These are phyloP conservation scores for Laetiporus sulphureus DNA, from an alignment of 1,284 basidiomycete genomes.

Conservation along the genomic window DNA sequence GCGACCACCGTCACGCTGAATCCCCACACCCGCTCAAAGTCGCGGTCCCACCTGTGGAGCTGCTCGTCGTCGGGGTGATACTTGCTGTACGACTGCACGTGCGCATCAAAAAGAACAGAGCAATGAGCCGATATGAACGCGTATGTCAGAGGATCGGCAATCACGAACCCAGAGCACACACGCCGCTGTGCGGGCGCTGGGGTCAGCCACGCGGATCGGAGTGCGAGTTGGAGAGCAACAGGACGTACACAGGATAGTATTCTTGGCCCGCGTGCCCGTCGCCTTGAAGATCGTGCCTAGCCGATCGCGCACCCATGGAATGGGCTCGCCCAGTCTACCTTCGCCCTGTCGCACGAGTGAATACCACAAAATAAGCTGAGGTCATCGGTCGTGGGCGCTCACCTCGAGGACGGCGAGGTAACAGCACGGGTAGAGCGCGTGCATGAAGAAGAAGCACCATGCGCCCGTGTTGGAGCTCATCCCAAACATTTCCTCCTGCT, in stretches of 20 bases:
- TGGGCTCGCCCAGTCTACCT: constrained; percentile 24
- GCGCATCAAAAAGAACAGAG: constrained; percentile 1
- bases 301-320: constrained; percentile 48
- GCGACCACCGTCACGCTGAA: constrained; percentile 25
- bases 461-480: constrained; percentile 68
- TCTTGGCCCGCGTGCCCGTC: constrained; percentile 58
- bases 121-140: too few relatives aligned
- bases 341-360: constrained; percentile 18
- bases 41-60: constrained; percentile 46
- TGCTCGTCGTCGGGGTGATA: constrained; percentile 50
- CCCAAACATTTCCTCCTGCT: constrained; percentile 71
- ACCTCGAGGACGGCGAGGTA: constrained; percentile 59
- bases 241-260: constrained; percentile 60
- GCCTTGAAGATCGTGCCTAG: constrained; percentile 53
- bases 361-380: not conserved
- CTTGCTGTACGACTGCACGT: constrained; percentile 52
- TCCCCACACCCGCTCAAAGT: constrained; percentile 63
- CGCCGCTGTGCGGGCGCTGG: constrained; percentile 39
- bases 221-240: not conserved
- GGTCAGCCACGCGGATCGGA: not conserved
- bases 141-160: constrained; percentile 1
- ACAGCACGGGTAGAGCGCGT: constrained; percentile 60
- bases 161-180: constrained; percentile 58
- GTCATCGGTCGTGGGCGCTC: constrained; percentile 23
- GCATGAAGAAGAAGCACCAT: constrained; percentile 73